Evolutionary conservation across 2,329 filamentous ascomycete genomes (phyloP).

Genomic region (Pseudogymnoascus sp.): DNA sequence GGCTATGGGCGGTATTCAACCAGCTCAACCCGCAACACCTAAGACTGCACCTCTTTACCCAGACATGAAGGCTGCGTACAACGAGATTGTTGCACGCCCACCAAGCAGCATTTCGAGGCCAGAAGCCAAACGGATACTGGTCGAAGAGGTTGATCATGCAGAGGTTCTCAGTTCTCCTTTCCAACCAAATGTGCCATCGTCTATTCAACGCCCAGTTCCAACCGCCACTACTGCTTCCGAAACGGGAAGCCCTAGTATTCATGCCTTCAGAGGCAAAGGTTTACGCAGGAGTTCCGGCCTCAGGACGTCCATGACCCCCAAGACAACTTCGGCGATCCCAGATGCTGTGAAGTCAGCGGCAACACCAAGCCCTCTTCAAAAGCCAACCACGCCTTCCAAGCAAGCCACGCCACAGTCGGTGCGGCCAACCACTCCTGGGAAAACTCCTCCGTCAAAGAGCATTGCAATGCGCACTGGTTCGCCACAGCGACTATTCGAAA

Average conservation of each 20-base stretch:
- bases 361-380: constrained; percentile 28
- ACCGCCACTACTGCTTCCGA: constrained; percentile 39
- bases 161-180: constrained; percentile 43
- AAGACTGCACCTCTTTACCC: constrained; percentile 30
- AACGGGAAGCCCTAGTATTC: constrained; percentile 49
- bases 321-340: constrained; percentile 17
- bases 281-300: constrained; percentile 44
- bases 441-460: constrained; percentile 44
- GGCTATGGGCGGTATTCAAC: constrained; percentile 48
- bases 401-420: constrained; percentile 39
- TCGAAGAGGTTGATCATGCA: constrained; percentile 49
- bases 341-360: constrained; percentile 22
- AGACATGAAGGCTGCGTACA: constrained; percentile 7
- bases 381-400: constrained; percentile 35
- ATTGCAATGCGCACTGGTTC: constrained; percentile 42
- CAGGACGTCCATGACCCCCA: constrained; percentile 38
- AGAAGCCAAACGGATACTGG: constrained; percentile 52
- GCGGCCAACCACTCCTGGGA: constrained; percentile 43
- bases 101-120: constrained; percentile 15
- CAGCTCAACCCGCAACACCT: constrained; percentile 31
- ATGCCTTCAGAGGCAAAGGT: constrained; percentile 46
- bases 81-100: neutral
- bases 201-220: constrained; percentile 28
- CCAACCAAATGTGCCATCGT: constrained; percentile 26
- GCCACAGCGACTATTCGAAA: constrained; percentile 40